Conservation (phyloP, 495 filamentous ascomycete species). For the Saxispiralis lemnorum region DNA sequence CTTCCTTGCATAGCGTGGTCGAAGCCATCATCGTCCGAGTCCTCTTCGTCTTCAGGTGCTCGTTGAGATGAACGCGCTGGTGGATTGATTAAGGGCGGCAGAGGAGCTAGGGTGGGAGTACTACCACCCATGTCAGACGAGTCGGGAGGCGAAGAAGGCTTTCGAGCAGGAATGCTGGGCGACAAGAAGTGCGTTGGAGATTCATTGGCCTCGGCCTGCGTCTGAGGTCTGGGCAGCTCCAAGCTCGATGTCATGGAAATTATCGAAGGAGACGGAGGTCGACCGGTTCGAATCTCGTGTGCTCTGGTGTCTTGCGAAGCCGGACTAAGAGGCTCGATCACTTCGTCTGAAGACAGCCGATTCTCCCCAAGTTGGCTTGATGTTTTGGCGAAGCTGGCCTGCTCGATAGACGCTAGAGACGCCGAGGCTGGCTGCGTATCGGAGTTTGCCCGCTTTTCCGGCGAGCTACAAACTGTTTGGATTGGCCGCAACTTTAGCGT, state of each 20-base stretch:
- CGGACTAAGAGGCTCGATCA: not conserved
- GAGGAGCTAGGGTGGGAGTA: not conserved
- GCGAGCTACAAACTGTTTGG: too few relatives aligned
- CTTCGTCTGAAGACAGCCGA: not conserved
- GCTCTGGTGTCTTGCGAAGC: not conserved
- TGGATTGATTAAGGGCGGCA: not conserved
- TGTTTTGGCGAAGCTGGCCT: slow-evolving; percentile 1
- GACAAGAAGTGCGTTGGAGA: slow-evolving; percentile 12
- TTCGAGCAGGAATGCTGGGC: slow-evolving; percentile 7
- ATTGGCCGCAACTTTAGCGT: too few relatives aligned
- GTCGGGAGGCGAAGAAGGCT: not conserved
- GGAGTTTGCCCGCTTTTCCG: not conserved
- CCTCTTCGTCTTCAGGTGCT: slow-evolving; percentile 1
- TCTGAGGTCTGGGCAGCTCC: slow-evolving; percentile 5
- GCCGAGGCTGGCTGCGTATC: not conserved
- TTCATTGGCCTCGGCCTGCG: not conserved
- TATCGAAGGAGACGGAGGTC: not conserved
- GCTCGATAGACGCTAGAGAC: not conserved
- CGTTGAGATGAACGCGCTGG: not conserved
- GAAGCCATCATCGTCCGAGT: slow-evolving; percentile 14
- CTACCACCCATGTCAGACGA: slow-evolving; percentile 1
- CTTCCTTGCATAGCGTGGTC: slow-evolving; percentile 2
- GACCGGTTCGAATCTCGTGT: not conserved
- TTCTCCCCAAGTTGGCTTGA: slow-evolving; percentile 5
- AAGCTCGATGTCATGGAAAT: slow-evolving; percentile 8